Evolutionary conservation across 2,329 filamentous ascomycete species (phyloP).

Genomic region (Colletotrichum tropicicola): DNA sequence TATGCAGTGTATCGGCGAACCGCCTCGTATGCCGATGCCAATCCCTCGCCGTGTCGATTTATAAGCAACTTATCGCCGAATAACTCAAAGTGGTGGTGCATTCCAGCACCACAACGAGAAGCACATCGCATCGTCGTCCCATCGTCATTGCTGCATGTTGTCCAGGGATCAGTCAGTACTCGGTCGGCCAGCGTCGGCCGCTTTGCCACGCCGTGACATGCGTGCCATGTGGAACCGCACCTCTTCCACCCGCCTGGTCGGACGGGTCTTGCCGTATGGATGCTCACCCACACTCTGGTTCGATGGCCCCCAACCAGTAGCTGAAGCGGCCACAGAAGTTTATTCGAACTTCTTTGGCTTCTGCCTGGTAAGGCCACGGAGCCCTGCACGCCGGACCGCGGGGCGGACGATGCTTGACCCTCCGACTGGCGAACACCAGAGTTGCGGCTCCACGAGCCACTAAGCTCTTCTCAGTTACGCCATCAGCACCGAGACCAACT

Average conservation of each 20-base stretch:
- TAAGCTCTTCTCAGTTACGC: background rate
- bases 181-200: background rate
- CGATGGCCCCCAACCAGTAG: background rate
- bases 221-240: background rate
- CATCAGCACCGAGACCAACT: background rate
- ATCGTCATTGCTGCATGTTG: background rate
- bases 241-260: background rate
- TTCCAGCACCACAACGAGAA: too few species aligned
- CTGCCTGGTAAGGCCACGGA: background rate
- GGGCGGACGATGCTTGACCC: background rate
- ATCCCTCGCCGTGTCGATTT: background rate
- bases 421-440: background rate
- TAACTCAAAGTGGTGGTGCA: too few species aligned
- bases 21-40: background rate
- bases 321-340: background rate
- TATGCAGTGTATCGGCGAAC: constrained; percentile 1
- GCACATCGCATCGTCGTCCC: background rate
- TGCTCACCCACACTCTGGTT: background rate
- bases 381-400: background rate
- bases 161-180: background rate
- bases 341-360: background rate
- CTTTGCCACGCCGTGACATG: background rate
- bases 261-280: background rate
- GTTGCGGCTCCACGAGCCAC: background rate
- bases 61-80: too few species aligned